Conservation (phyloP, 169 alveolate species). For the Plasmodium ovale region DNA sequence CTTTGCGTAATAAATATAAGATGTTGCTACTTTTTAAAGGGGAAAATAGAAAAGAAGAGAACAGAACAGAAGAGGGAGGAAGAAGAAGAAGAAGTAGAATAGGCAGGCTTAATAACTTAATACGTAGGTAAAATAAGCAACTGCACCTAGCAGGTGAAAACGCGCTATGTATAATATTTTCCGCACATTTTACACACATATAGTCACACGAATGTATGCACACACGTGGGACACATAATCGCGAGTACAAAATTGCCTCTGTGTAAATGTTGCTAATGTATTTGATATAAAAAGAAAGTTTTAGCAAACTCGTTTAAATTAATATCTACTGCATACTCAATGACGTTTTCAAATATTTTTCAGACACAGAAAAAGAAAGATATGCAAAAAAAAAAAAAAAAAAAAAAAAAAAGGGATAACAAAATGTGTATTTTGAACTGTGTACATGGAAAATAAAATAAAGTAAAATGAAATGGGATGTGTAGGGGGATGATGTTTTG, state of each 20-base stretch:
- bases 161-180: too few relatives aligned
- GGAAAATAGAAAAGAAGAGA: background rate
- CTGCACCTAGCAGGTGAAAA: too few relatives aligned
- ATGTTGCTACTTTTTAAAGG: background rate
- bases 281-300: background rate
- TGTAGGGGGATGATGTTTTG: too few relatives aligned
- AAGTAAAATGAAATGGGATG: too few relatives aligned
- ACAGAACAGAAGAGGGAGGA: background rate
- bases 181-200: too few relatives aligned
- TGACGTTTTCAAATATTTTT: background rate
- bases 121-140: too few relatives aligned
- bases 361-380: background rate
- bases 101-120: background rate
- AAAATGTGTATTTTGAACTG: background rate
- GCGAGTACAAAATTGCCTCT: background rate
- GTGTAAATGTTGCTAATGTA: background rate
- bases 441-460: too few relatives aligned
- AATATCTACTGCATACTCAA: background rate
- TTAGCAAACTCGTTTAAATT: background rate
- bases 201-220: too few relatives aligned
- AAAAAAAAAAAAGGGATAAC: background rate
- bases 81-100: background rate
- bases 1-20: background rate
- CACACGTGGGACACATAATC: background rate
- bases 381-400: constrained; percentile 1